Evolutionary conservation across 768 basidiomycete species (phyloP).

Genomic region (Hebeloma cylindrosporum): DNA sequence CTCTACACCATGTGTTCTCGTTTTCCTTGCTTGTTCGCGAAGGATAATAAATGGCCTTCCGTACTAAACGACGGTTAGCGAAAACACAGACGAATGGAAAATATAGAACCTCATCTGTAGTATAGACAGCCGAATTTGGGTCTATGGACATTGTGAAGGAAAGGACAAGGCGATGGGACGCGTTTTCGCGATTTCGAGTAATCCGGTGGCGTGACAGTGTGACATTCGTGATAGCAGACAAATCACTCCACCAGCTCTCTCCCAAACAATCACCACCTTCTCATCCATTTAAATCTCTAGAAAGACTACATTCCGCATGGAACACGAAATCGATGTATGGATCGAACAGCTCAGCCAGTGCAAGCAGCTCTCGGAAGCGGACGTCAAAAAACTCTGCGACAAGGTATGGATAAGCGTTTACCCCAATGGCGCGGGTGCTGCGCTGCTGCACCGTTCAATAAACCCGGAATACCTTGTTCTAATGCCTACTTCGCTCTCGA

Average conservation of each 20-base stretch:
- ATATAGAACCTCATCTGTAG: conserved; percentile 74
- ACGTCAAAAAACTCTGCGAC: conserved; percentile 98
- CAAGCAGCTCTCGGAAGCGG: conserved; percentile 92
- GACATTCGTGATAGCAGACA: conserved; percentile 29
- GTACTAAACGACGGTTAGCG: conserved; percentile 51
- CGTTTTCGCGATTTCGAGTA: conserved; percentile 24
- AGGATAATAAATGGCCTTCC: conserved; percentile 98
- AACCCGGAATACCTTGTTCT: conserved; percentile 5
- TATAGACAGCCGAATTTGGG: conserved; percentile 70
- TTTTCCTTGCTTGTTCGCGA: conserved; percentile 90
- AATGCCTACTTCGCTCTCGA: conserved; percentile 14
- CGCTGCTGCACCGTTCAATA: conserved; percentile 11
- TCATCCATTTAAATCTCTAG: conserved; percentile 27
- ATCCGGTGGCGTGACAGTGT: conserved; percentile 34
- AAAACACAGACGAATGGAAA: not conserved
- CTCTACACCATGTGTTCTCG: conserved; percentile 86
- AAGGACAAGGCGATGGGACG: conserved; percentile 20
- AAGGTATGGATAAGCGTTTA: conserved; percentile 61
- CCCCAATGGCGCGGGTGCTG: conserved; percentile 15
- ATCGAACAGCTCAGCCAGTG: conserved; percentile 96
- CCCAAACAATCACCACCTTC: conserved; percentile 32
- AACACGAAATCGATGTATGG: conserved; percentile 92
- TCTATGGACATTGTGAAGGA: conserved; percentile 28
- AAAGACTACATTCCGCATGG: conserved; percentile 39
- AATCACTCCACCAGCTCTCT: conserved; percentile 38